Percentiles rank a stretch among this genome's conserved stretches.
These are phyloP conservation scores for Populus trichocarpa DNA, from an alignment of 441 rosid species.

Conservation along the genomic window DNA sequence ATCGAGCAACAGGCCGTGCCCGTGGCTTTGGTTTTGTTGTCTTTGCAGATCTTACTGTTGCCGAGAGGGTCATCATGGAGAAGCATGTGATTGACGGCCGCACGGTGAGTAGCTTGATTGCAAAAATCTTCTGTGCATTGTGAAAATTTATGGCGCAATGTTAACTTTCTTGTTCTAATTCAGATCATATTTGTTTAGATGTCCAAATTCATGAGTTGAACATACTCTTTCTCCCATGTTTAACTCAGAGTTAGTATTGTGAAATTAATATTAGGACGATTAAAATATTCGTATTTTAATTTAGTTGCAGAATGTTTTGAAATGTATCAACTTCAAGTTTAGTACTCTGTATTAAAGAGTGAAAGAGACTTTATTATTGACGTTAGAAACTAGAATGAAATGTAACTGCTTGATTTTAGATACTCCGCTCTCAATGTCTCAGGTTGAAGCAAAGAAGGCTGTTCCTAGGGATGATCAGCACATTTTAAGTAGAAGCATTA, in stretches of 20 bases:
- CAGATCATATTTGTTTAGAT: not conserved
- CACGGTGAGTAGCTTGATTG: conserved; percentile 47
- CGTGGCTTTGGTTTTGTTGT: conserved; percentile 36
- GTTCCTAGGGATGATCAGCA: conserved; percentile 96
- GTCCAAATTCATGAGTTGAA: not conserved
- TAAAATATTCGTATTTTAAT: not conserved
- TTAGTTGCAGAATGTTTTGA: not conserved
- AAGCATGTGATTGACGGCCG: conserved; percentile 89
- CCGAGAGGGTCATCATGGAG: conserved; percentile 74
- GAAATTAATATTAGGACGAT: not conserved
- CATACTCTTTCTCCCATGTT: not conserved
- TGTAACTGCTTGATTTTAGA: not conserved
- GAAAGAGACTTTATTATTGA: not conserved
- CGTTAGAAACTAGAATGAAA: not conserved
- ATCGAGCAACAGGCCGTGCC: conserved; percentile 90
- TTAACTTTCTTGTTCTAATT: conserved; percentile 11
- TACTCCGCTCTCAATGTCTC: conserved; percentile 1
- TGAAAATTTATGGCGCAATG: conserved; percentile 3
- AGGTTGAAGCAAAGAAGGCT: conserved; percentile 98
- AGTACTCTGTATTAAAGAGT: not conserved
- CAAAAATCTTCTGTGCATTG: conserved; percentile 8
- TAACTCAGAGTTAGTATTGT: conserved; percentile 5
- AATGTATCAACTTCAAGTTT: conserved; percentile 11
- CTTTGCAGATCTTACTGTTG: conserved; percentile 79
- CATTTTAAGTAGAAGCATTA: conserved; percentile 51